These are phyloP conservation scores for Pseudogymnoascus sp. DNA, from an alignment of 2,329 filamentous ascomycete genomes.

Conservation along the genomic window DNA sequence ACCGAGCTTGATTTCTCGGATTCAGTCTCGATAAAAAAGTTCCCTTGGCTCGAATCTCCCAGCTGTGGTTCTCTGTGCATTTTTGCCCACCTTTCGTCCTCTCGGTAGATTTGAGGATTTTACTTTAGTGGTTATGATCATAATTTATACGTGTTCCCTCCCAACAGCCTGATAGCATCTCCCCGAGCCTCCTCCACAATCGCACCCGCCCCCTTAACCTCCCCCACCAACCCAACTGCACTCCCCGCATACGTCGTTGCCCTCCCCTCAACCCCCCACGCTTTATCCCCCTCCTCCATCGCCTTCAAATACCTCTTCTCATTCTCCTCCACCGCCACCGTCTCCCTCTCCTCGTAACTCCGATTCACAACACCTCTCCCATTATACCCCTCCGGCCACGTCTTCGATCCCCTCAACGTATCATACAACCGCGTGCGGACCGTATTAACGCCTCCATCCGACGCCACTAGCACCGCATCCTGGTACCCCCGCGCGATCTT, in stretches of 20 bases:
- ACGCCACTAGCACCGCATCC: slow-evolving; percentile 37
- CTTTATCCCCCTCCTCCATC: slow-evolving; percentile 40
- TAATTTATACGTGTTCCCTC: not conserved
- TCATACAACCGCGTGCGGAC: slow-evolving; percentile 45
- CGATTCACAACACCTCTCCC: slow-evolving; percentile 51
- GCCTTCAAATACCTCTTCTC: slow-evolving; percentile 39
- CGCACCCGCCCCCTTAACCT: slow-evolving; percentile 41
- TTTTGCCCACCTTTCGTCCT: not conserved
- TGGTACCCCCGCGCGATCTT: slow-evolving; percentile 39
- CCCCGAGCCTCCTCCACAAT: slow-evolving; percentile 41
- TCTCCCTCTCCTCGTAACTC: slow-evolving; percentile 37
- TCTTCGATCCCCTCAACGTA: slow-evolving; percentile 44
- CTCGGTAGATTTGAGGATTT: not conserved
- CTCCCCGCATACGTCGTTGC: slow-evolving; percentile 57
- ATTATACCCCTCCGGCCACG: slow-evolving; percentile 51
- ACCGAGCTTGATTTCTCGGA: no score
- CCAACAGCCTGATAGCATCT: slow-evolving; percentile 10
- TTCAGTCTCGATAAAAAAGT: no score
- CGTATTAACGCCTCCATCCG: slow-evolving; percentile 45
- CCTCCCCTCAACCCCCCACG: slow-evolving; percentile 45
- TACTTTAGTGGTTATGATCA: not conserved
- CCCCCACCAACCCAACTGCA: slow-evolving; percentile 50
- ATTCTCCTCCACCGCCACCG: slow-evolving; percentile 32
- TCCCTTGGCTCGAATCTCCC: not conserved
- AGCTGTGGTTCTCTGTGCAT: not conserved